These are phyloP conservation scores for Goniomonas avonlea DNA, from an alignment of 78 protist species.

Conservation along the genomic window DNA sequence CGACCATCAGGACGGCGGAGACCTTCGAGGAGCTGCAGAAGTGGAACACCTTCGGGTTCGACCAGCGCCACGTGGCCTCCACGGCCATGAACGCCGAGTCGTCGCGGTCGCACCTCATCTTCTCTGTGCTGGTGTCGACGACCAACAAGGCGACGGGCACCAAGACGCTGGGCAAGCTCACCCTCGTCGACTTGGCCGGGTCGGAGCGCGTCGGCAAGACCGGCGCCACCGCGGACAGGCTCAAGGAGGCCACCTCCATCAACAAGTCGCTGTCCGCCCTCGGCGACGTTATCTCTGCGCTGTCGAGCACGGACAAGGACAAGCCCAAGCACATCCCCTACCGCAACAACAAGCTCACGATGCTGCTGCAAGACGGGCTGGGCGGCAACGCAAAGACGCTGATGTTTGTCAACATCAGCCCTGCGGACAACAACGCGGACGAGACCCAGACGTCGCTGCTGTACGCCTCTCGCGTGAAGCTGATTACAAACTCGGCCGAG, in stretches of 20 bases:
- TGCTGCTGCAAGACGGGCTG: slow-evolving; percentile 42
- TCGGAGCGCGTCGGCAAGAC: slow-evolving; percentile 45
- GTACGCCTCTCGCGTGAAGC: slow-evolving; percentile 29
- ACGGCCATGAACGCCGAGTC: slow-evolving; percentile 33
- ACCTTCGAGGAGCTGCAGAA: not conserved
- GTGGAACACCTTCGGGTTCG: not conserved
- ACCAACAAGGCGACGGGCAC: not conserved
- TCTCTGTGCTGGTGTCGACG: slow-evolving; percentile 28
- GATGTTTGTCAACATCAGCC: slow-evolving; percentile 78
- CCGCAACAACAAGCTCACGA: slow-evolving; percentile 54
- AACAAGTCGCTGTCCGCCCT: slow-evolving; percentile 37
- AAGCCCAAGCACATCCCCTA: slow-evolving; percentile 51
- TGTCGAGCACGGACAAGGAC: slow-evolving; percentile 16
- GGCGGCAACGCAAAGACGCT: slow-evolving; percentile 77
- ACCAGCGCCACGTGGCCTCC: not conserved
- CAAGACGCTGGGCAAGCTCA: slow-evolving; percentile 31
- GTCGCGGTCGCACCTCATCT: slow-evolving; percentile 41
- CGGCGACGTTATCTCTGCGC: slow-evolving; percentile 52
- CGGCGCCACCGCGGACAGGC: not conserved
- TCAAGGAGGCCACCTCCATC: slow-evolving; percentile 52
- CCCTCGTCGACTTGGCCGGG: slow-evolving; percentile 66
- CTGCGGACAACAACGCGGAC: slow-evolving; percentile 47
- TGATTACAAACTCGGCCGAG: not conserved
- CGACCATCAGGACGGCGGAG: no score
- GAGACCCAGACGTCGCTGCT: slow-evolving; percentile 43